Base-by-base conservation (phyloP, 352 stramenopile genomes). In the Globisporangium cederbergense region DNA sequence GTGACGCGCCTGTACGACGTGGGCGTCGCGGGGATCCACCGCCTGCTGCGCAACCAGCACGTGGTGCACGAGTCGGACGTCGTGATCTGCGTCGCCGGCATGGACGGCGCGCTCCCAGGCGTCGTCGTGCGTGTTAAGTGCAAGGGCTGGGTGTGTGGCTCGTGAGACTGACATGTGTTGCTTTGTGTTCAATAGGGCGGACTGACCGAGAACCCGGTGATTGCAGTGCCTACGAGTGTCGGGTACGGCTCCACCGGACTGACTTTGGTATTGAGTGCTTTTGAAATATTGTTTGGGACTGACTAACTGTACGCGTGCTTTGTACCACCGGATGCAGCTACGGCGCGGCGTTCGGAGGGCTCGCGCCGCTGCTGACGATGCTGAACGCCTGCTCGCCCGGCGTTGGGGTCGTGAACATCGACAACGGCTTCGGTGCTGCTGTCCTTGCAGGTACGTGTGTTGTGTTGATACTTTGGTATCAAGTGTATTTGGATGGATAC, bases 391-490 rank as follows among this genome's bases (percentile, higher is more conserved):
- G 97, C 71, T 97, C 94, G 47, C 97, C 97, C 14, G 97, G 97
- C n/a, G 96, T 99, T 2, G 93, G 91, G n/a, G 96, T 99, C 43
- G 95, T 99, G n/a, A 99, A 99, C 74, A 98, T 99, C 65, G 97
- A 99, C 76, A 99, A 99, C 70, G 97, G 97, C 40, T 99, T 99
- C 77, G 97, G 97, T 6, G 97, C 93, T 4, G 97, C 97, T 9
- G 94, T 97, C 0, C 87, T 98, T 30, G 97, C 96, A 75, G 81
- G 86, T 95, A 68, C 22, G 22, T 25, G 22, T 1, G 22, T 25
- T 50, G 10, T 20, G 14, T 16, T 54, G 34, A 34, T 53, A 18
- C 58, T 54, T 56, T 62, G 40, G 40, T 50, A 42, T 25, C 22
- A 20, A 46, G 52, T 11, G 52, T 53, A 10, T 38, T 22, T 25